Conservation (phyloP, 2,329 filamentous ascomycete species). For the Fusarium sp. region DNA sequence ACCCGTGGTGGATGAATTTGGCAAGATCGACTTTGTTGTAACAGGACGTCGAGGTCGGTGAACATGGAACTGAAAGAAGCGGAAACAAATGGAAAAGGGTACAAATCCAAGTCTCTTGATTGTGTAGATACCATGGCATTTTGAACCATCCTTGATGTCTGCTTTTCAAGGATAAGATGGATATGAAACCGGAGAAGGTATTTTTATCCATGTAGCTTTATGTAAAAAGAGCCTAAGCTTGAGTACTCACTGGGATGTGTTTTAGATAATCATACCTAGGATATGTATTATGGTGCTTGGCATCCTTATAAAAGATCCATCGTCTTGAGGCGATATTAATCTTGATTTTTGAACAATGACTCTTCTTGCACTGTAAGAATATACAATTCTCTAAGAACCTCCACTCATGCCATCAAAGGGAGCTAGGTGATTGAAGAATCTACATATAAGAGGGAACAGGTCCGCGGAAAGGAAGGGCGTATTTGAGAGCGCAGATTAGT, state of each 20-base stretch:
- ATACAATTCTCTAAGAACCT: background rate
- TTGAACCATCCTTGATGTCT: slow-evolving; percentile 3
- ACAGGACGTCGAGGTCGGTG: background rate
- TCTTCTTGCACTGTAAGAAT: background rate
- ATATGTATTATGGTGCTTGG: background rate
- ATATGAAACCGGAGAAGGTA: background rate
- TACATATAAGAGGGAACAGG: background rate
- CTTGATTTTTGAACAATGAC: background rate
- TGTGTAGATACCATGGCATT: slow-evolving; percentile 4
- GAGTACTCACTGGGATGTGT: background rate
- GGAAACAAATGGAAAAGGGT: background rate
- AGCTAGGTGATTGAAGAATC: background rate
- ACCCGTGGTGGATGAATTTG: slow-evolving; percentile 40
- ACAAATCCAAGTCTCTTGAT: background rate
- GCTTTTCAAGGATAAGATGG: background rate
- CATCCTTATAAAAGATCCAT: background rate
- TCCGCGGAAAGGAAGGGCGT: background rate
- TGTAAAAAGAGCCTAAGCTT: background rate
- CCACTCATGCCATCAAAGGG: background rate
- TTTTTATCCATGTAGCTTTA: background rate
- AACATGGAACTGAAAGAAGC: background rate
- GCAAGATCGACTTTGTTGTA: slow-evolving; percentile 27
- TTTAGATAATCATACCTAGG: background rate
- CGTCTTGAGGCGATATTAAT: background rate
- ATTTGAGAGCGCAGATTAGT: slow-evolving; percentile 47